Conservation (phyloP, 441 rosid species). For the Gossypium davidsonii region DNA sequence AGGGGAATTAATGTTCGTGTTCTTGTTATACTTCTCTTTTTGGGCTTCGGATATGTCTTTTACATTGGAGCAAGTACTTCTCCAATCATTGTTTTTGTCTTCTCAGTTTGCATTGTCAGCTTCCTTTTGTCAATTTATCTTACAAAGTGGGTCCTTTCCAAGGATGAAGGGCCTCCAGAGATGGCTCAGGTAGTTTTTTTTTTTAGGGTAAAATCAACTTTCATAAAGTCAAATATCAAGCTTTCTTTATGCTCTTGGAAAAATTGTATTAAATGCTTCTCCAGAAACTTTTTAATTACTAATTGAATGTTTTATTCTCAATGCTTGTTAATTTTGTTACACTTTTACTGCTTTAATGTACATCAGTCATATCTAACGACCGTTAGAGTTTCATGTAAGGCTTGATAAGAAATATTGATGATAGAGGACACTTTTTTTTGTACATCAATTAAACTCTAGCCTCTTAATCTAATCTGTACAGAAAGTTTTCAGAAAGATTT, state of each 20-base stretch:
- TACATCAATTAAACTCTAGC: background rate
- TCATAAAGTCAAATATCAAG: constrained; percentile 5
- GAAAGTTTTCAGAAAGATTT: background rate
- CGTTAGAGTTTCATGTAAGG: background rate
- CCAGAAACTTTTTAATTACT: background rate
- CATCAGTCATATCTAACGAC: background rate
- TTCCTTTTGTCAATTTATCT: constrained; percentile 75
- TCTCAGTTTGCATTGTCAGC: constrained; percentile 73
- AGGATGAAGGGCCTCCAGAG: constrained; percentile 99
- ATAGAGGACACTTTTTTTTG: background rate
- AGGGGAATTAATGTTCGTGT: constrained; percentile 80
- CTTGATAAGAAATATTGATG: background rate
- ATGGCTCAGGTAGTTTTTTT: constrained; percentile 68
- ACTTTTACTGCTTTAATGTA: background rate
- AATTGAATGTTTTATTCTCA: constrained; percentile 1
- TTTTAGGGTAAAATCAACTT: background rate
- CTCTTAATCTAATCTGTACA: background rate
- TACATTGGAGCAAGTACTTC: constrained; percentile 90
- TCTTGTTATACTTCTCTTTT: constrained; percentile 58
- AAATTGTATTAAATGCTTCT: background rate
- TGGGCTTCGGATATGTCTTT: constrained; percentile 70
- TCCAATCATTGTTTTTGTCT: constrained; percentile 85
- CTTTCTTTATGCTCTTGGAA: background rate
- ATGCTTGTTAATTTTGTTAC: background rate
- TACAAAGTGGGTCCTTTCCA: constrained; percentile 89